Evolutionary conservation across 257 asterid species (phyloP).

Genomic region (Solanum clarkiae): DNA sequence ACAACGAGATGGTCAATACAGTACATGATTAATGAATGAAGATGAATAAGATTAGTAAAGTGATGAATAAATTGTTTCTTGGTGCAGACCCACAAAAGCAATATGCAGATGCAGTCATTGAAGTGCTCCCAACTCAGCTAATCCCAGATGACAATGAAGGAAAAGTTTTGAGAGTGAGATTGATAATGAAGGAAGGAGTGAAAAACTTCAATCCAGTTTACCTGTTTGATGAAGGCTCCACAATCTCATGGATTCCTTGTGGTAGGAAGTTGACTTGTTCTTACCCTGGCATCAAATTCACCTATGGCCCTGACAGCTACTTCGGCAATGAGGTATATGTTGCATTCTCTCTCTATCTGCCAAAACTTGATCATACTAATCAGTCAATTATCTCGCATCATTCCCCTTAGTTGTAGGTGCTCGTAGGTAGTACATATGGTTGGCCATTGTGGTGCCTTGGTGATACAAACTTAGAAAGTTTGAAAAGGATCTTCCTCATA

Average conservation of each 20-base stretch:
- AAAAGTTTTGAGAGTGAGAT: conserved; percentile 73
- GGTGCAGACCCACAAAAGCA: conserved; percentile 90
- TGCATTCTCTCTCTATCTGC: neutral
- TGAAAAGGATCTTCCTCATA: neutral
- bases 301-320: conserved; percentile 82
- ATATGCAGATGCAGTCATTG: conserved; percentile 83
- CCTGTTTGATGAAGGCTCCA: conserved; percentile 94
- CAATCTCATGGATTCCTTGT: conserved; percentile 95
- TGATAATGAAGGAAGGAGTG: conserved; percentile 90
- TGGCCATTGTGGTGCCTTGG: neutral
- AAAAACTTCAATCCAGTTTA: conserved; percentile 71
- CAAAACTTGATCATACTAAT: neutral
- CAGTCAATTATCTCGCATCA: neutral
- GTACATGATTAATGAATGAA: neutral
- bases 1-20: neutral
- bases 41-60: neutral
- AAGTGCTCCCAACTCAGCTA: conserved; percentile 83
- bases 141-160: conserved; percentile 95
- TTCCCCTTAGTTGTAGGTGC: neutral
- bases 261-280: conserved; percentile 97
- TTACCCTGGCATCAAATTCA: conserved; percentile 92
- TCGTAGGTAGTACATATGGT: neutral
- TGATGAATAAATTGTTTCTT: neutral
- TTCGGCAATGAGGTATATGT: conserved; percentile 65
- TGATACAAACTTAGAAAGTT: neutral